Percentiles rank a stretch among this genome's conserved stretches.
These are phyloP conservation scores for Mycena galericulata DNA, from an alignment of 768 basidiomycete genomes.

Conservation along the genomic window DNA sequence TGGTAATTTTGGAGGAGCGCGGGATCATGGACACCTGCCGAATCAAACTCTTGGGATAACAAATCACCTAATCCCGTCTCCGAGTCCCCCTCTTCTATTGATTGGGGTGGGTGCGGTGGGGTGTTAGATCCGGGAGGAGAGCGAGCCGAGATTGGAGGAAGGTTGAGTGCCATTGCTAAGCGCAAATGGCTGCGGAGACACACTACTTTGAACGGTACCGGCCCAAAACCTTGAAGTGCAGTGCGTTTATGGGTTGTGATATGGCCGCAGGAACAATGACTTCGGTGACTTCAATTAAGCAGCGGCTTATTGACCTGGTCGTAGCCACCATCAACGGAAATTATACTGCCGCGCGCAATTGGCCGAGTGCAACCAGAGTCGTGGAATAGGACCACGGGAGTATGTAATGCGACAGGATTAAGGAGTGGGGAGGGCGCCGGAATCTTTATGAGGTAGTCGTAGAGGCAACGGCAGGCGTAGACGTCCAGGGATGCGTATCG, in stretches of 20 bases:
- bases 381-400: not conserved
- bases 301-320: not conserved
- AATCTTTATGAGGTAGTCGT: not conserved
- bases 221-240: not conserved
- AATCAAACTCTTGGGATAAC: not conserved
- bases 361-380: not conserved
- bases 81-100: not conserved
- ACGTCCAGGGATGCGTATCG: not conserved
- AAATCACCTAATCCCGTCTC: not conserved
- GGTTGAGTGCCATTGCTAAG: no score
- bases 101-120: not conserved
- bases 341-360: not conserved
- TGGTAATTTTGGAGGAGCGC: not conserved
- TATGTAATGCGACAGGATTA: not conserved
- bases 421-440: not conserved
- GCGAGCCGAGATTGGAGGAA: no score
- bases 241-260: not conserved
- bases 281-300: not conserved
- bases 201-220: not conserved
- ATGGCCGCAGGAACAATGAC: not conserved
- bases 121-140: not conserved
- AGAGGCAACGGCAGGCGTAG: not conserved
- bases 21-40: not conserved
- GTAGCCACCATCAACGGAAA: not conserved
- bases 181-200: constrained; percentile 13